Evolutionary conservation across 2,329 filamentous ascomycete species (phyloP), one percentile per base, ranked within the genome.

Genomic region (Phyllosticta citrichinensis): DNA sequence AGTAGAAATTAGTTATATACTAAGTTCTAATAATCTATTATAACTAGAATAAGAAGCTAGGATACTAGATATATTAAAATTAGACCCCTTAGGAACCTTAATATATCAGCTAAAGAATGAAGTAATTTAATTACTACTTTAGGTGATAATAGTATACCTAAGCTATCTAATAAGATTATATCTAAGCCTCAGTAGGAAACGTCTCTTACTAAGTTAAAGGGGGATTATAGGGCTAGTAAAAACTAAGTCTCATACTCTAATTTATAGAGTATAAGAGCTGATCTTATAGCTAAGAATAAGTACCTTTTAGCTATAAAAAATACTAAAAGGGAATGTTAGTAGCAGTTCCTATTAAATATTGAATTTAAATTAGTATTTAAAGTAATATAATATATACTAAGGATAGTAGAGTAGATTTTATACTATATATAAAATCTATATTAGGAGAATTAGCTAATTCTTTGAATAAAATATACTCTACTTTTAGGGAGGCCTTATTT

Each of bases 191-290:
- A 40, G 11, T 14, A 40, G 33, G 2, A 40, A 1, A 2, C 12
- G 11, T 30, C 27, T 30, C 27, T 30, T 30, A 30, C 27, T 58
- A 62, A 30, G 27, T 8, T 30, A 30, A 30, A 30, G 27, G 6
- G 27, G 27, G 27, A 30, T 8, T 30, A 30, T 30, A 65, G 8
- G 35, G 50, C 19, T 35, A n/a, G 6, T 57, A 56, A 54, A 66
- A 59, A 61, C 64, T 57, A 40, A 65, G 47, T 25, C 63, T 66
- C 17, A 51, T 64, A 61, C 60, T 64, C 6, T 59, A 61, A 12
- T 12, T 3, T 27, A 12, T 54, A 30, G 11, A 27, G 11, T 54
- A 30, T 30, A 30, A 30, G 6, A 10, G 27, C 27, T 5, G 4
- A 30, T 30, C 27, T 30, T 8, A 10, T 30, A 8, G 9, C 27